A percentile compares a stretch with the other conserved stretches of the same genome.
Evolutionary conservation across 2,329 filamentous ascomycete species (phyloP).

Genomic region (Xylaria sp.): DNA sequence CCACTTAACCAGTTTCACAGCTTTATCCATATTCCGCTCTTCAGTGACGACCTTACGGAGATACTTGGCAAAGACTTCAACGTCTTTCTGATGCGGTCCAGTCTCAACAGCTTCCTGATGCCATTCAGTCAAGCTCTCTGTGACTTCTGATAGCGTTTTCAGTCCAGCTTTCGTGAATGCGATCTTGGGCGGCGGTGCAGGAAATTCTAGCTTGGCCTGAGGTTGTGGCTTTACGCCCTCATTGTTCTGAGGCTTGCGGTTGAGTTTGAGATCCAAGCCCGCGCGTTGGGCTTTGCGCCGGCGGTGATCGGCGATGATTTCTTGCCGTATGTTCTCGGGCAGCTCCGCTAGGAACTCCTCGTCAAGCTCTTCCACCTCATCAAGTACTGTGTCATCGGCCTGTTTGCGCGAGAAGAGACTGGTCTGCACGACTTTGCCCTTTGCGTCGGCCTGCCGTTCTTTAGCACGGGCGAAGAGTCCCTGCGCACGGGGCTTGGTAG

Average conservation of each 20-base stretch:
- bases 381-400: conserved; percentile 22
- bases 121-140: conserved; percentile 73
- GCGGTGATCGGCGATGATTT: conserved; percentile 71
- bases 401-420: conserved; percentile 55
- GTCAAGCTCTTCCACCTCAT: conserved; percentile 51
- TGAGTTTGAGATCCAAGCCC: conserved; percentile 41
- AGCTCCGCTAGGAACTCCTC: conserved; percentile 74
- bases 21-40: conserved; percentile 75
- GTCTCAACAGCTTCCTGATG: conserved; percentile 63
- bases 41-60: conserved; percentile 65
- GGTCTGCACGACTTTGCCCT: conserved; percentile 64
- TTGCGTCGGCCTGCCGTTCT: conserved; percentile 49
- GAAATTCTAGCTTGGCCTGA: conserved; percentile 44
- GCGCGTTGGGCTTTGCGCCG: conserved; percentile 55
- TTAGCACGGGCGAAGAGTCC: conserved; percentile 39
- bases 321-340: conserved; percentile 71
- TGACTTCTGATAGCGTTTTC: conserved; percentile 53
- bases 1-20: conserved; percentile 65
- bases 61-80: conserved; percentile 68
- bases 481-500: conserved; percentile 57
- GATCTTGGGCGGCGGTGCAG: conserved; percentile 41
- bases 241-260: conserved; percentile 11
- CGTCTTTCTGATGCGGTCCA: conserved; percentile 75
- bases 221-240: conserved; percentile 15
- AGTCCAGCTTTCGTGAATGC: conserved; percentile 41